phyloP scores from a whole-genome alignment of 441 rosid species.

The Francoa sonchifolia region DNA sequence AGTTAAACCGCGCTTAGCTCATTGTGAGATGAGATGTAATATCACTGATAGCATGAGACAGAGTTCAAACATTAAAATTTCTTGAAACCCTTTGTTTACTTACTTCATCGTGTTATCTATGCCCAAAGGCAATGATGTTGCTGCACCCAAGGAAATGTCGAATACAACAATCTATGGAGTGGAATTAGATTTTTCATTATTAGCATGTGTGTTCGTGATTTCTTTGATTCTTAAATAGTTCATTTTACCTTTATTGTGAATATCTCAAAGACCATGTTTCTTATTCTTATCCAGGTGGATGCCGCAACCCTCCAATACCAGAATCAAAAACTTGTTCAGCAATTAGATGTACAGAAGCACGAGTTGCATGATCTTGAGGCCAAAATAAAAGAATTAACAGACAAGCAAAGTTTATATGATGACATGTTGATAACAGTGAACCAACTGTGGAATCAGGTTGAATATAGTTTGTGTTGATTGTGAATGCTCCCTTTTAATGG shows the following conservation, averaged over 20 bases:
- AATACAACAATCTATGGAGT: too few relatives aligned
- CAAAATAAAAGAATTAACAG: slow-evolving; percentile 38
- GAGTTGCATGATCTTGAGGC: slow-evolving; percentile 56
- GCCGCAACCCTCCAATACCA: slow-evolving; percentile 66
- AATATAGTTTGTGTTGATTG: not conserved
- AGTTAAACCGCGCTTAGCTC: too few relatives aligned
- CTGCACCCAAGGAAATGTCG: too few relatives aligned
- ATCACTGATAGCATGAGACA: too few relatives aligned
- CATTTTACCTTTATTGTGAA: not conserved
- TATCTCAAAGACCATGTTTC: not conserved
- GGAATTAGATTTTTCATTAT: not conserved
- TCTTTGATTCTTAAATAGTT: not conserved
- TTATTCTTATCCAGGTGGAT: slow-evolving; percentile 37
- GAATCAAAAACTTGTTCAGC: slow-evolving; percentile 81
- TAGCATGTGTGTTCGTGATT: not conserved
- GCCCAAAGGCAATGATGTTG: too few relatives aligned
- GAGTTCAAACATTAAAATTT: too few relatives aligned
- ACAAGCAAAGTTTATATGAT: slow-evolving; percentile 55
- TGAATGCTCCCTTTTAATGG: not conserved
- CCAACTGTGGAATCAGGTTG: slow-evolving; percentile 78
- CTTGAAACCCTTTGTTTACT: too few relatives aligned
- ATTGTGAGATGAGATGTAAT: too few relatives aligned
- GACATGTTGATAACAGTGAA: slow-evolving; percentile 45
- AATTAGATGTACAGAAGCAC: slow-evolving; percentile 57
- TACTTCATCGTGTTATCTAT: too few relatives aligned